Conservation (phyloP, 371 early-diverging fungal genomes). For the Phascolomyces articulosus region DNA sequence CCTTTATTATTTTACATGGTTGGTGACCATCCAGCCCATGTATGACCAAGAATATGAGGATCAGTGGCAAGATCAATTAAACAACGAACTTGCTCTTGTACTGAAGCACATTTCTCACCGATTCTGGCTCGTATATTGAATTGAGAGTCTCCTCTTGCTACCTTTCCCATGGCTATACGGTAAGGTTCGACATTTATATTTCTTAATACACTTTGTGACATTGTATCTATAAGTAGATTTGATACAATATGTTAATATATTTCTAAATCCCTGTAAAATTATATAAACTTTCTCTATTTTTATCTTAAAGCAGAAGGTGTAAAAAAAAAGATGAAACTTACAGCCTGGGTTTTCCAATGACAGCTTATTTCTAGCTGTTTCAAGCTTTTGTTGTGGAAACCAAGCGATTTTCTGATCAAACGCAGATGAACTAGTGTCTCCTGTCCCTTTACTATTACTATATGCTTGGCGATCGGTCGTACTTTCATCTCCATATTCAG, state of each 20-base stretch:
- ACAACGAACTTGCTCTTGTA: conserved; percentile 70
- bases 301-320: background rate
- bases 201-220: conserved; percentile 29
- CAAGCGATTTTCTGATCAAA: conserved; percentile 42
- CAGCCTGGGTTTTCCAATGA: conserved; percentile 67
- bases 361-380: conserved; percentile 70
- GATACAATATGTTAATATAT: background rate
- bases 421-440: conserved; percentile 1
- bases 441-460: background rate
- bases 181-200: conserved; percentile 41
- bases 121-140: conserved; percentile 47
- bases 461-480: no score
- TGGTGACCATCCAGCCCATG: conserved; percentile 76
- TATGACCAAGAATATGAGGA: conserved; percentile 63
- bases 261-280: no score
- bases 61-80: conserved; percentile 78
- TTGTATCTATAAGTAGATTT: conserved; percentile 22
- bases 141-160: conserved; percentile 42
- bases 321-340: conserved; percentile 19
- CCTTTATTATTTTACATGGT: no score
- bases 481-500: no score
- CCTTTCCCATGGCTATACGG: background rate
- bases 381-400: conserved; percentile 80
- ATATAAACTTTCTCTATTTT: no score
- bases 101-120: conserved; percentile 45